These are phyloP conservation scores for Chaetomidium leptoderma DNA, from an alignment of 495 filamentous ascomycete species.

Conservation along the genomic window DNA sequence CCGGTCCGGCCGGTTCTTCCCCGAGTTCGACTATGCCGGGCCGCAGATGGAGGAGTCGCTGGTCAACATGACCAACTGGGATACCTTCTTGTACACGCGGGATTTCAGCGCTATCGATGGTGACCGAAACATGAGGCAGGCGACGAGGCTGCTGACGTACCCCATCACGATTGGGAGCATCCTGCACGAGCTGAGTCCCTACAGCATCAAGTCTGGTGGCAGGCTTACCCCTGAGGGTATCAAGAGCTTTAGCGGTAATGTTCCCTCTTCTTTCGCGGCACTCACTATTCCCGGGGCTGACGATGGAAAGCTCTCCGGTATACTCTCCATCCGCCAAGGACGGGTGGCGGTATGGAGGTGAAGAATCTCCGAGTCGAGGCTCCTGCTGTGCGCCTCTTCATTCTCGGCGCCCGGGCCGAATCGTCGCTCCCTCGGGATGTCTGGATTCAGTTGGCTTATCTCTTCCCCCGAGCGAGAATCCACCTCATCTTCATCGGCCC, in stretches of 20 bases:
- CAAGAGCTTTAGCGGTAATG: constrained; percentile 86
- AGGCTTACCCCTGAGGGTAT: constrained; percentile 81
- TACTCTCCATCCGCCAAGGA: constrained; percentile 79
- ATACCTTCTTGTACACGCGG: constrained; percentile 87
- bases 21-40: constrained; percentile 86
- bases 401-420: constrained; percentile 92
- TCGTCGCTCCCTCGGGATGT: constrained; percentile 90
- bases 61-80: constrained; percentile 98
- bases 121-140: constrained; percentile 81
- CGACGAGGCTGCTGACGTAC: constrained; percentile 88
- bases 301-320: constrained; percentile 72
- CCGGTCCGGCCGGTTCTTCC: constrained; percentile 82
- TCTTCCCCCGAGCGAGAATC: constrained; percentile 77
- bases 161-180: constrained; percentile 87
- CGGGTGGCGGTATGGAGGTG: constrained; percentile 68
- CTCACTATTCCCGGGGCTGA: neutral
- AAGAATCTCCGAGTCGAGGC: constrained; percentile 76
- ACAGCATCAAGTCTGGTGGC: constrained; percentile 65
- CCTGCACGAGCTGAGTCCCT: constrained; percentile 89
- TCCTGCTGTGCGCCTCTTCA: constrained; percentile 85
- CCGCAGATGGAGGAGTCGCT: constrained; percentile 85
- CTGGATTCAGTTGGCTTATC: constrained; percentile 85
- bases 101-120: constrained; percentile 85
- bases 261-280: constrained; percentile 10
- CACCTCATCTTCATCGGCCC: constrained; percentile 94